phyloP scores from a whole-genome alignment of 495 filamentous ascomycete species.

The Cladorrhinum samala region DNA sequence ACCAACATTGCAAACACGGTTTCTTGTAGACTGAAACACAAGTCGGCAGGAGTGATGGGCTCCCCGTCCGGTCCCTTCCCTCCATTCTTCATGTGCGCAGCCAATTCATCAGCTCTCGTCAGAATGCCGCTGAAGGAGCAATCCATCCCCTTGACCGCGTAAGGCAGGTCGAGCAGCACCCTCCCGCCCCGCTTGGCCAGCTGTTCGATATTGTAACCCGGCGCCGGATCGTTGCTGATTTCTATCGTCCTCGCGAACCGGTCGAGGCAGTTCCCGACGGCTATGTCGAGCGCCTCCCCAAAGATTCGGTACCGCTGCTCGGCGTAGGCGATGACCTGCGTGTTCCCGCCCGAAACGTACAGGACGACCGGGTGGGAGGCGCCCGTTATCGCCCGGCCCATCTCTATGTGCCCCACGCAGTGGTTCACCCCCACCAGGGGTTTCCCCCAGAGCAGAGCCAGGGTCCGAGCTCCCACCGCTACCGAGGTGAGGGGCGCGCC shows the following conservation, averaged over 20 bases:
- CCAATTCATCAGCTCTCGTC: conserved; percentile 71
- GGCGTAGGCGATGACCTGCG: conserved; percentile 95
- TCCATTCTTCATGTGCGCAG: conserved; percentile 51
- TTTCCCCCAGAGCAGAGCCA: conserved; percentile 82
- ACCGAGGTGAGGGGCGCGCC: conserved; percentile 88
- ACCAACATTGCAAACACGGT: conserved; percentile 95
- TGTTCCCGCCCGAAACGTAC: conserved; percentile 95
- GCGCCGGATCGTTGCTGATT: conserved; percentile 93
- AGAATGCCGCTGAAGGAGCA: conserved; percentile 91
- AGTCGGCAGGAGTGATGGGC: conserved; percentile 68
- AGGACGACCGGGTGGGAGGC: conserved; percentile 89
- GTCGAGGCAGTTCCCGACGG: conserved; percentile 95
- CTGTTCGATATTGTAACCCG: conserved; percentile 97
- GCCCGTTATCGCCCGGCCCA: conserved; percentile 90
- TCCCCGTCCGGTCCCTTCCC: conserved; percentile 37
- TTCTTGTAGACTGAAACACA: conserved; percentile 94
- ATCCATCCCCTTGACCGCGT: conserved; percentile 98
- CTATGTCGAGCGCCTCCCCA: conserved; percentile 94
- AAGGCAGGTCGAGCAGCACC: conserved; percentile 79
- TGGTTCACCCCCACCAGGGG: conserved; percentile 90
- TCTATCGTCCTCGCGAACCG: conserved; percentile 84
- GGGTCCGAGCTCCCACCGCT: conserved; percentile 75
- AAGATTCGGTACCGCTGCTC: conserved; percentile 94
- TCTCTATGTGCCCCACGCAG: conserved; percentile 97
- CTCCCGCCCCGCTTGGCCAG: conserved; percentile 67